phyloP scores from a whole-genome alignment of 2,329 filamentous ascomycete species.

The Allantophomopsis lycopodina region DNA sequence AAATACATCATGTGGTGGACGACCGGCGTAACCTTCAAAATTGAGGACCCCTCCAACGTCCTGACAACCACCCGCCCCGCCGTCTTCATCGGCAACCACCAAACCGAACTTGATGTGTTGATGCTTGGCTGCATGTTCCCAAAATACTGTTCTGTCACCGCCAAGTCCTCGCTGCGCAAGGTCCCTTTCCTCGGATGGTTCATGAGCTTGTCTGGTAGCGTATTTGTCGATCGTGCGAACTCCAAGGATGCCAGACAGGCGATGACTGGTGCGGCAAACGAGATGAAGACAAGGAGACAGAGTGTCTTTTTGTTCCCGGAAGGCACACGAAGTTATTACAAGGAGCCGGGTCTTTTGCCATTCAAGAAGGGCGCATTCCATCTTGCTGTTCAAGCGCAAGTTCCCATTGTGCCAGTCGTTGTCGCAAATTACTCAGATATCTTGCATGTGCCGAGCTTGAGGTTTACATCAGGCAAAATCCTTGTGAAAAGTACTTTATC shows the following conservation, averaged over 20 bases:
- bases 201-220: slow-evolving; percentile 73
- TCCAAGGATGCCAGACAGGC: slow-evolving; percentile 68
- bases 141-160: slow-evolving; percentile 81
- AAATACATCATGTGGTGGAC: slow-evolving; percentile 62
- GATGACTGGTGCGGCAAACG: slow-evolving; percentile 68
- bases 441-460: slow-evolving; percentile 46
- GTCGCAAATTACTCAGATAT: slow-evolving; percentile 69
- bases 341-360: slow-evolving; percentile 69
- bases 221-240: slow-evolving; percentile 93
- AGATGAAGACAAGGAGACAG: slow-evolving; percentile 62
- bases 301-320: slow-evolving; percentile 84
- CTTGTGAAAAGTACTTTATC: slow-evolving; percentile 54
- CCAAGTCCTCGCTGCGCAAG: slow-evolving; percentile 71
- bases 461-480: slow-evolving; percentile 57
- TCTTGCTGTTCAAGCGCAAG: slow-evolving; percentile 82
- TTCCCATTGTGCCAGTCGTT: slow-evolving; percentile 80
- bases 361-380: slow-evolving; percentile 99
- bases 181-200: slow-evolving; percentile 90
- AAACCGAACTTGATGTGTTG: slow-evolving; percentile 88
- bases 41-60: slow-evolving; percentile 52
- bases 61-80: slow-evolving; percentile 53
- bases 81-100: slow-evolving; percentile 89
- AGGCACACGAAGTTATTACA: slow-evolving; percentile 81
- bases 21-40: slow-evolving; percentile 66
- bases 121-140: slow-evolving; percentile 86